These are phyloP conservation scores for Epichloe hybrida DNA, from an alignment of 2,329 filamentous ascomycete species.

Conservation along the genomic window DNA sequence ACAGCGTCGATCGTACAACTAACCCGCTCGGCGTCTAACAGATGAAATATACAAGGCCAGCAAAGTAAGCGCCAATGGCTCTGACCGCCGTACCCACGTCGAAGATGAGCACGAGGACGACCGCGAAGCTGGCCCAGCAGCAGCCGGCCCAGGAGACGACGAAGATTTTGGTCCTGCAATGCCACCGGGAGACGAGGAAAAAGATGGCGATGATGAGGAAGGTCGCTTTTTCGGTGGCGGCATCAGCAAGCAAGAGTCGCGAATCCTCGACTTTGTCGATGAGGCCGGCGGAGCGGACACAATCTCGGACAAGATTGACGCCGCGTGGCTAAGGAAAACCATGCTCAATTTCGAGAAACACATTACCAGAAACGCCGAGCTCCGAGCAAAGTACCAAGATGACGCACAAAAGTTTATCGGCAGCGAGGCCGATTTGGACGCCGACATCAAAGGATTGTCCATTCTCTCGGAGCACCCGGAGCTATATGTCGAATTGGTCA, in stretches of 20 bases:
- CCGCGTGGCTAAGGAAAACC: conserved; percentile 67
- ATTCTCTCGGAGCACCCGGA: conserved; percentile 78
- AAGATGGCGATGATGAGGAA: conserved; percentile 63
- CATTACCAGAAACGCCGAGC: conserved; percentile 80
- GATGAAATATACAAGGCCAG: conserved; percentile 52
- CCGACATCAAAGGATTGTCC: conserved; percentile 73
- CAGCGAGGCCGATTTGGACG: conserved; percentile 78
- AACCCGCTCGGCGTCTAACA: conserved; percentile 15
- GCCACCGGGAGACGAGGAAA: conserved; percentile 39
- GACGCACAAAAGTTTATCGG: conserved; percentile 74
- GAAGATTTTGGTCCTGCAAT: conserved; percentile 34
- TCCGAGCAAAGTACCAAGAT: conserved; percentile 71
- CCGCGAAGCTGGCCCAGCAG: conserved; percentile 35
- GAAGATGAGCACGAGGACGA: conserved; percentile 25
- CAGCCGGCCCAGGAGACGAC: conserved; percentile 31
- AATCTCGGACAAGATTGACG: conserved; percentile 63
- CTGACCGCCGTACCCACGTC: conserved; percentile 32
- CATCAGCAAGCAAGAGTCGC: conserved; percentile 64
- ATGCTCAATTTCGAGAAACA: conserved; percentile 78
- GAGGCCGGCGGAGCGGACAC: conserved; percentile 22
- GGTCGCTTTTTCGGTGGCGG: conserved; percentile 93
- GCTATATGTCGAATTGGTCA: conserved; percentile 68
- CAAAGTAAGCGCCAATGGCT: conserved; percentile 33
- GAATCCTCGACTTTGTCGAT: conserved; percentile 82
- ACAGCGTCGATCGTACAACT: not conserved